Evolutionary conservation across 1,284 basidiomycete genomes (phyloP).

Genomic region (Trichosporon sp.): DNA sequence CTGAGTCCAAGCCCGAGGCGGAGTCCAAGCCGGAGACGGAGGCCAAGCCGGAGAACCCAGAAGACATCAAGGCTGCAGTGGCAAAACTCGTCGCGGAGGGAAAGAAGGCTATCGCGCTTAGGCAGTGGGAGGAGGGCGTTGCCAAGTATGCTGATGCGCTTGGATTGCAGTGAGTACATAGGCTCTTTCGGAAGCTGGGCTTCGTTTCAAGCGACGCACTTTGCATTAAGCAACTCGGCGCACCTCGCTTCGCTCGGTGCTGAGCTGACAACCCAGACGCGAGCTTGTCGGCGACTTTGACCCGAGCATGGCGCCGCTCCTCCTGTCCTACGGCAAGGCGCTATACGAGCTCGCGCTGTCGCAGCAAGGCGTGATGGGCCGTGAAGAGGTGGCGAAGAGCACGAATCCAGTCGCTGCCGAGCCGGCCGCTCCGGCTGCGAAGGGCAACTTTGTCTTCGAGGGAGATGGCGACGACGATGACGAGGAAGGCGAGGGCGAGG

Average conservation of each 20-base stretch:
- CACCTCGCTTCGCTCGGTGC: background rate
- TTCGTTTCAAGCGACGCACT: slow-evolving; percentile 11
- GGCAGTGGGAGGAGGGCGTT: slow-evolving; percentile 78
- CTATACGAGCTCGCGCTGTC: slow-evolving; percentile 78
- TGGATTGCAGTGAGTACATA: slow-evolving; percentile 66
- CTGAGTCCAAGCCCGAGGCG: too few species aligned
- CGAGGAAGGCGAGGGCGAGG: slow-evolving; percentile 27
- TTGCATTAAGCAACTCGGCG: too few species aligned
- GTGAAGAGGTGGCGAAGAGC: slow-evolving; percentile 59
- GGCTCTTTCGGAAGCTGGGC: slow-evolving; percentile 31
- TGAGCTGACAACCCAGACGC: slow-evolving; percentile 53
- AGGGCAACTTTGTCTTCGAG: slow-evolving; percentile 34
- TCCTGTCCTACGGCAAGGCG: slow-evolving; percentile 79
- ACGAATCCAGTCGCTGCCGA: slow-evolving; percentile 41
- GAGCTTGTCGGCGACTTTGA: slow-evolving; percentile 65
- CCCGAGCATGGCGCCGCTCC: slow-evolving; percentile 70
- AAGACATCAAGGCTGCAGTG: slow-evolving; percentile 9
- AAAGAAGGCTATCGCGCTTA: slow-evolving; percentile 69
- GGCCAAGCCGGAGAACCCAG: slow-evolving; percentile 14
- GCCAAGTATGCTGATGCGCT: slow-evolving; percentile 77
- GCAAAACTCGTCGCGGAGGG: slow-evolving; percentile 41
- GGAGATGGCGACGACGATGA: slow-evolving; percentile 31
- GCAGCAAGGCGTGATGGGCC: slow-evolving; percentile 74
- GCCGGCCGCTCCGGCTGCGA: slow-evolving; percentile 8
- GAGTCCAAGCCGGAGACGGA: too few species aligned